Percentiles rank a stretch among this genome's conserved stretches.
phyloP scores from a whole-genome alignment of 352 stramenopile genomes.

The Halophytophthora batemanensis region DNA sequence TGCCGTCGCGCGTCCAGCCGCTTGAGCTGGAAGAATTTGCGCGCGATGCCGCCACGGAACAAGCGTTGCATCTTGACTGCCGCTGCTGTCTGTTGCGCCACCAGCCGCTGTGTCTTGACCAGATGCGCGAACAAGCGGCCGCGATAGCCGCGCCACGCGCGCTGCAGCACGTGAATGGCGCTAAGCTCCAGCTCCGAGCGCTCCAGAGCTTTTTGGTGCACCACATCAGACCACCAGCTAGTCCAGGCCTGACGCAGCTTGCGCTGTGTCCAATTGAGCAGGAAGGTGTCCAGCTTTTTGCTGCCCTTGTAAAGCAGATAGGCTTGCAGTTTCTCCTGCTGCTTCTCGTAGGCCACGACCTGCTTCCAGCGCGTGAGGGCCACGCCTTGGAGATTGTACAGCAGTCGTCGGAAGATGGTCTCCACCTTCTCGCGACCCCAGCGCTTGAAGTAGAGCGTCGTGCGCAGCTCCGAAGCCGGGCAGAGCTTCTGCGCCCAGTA shows the following conservation, averaged over 20 bases:
- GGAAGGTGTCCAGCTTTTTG: conserved; percentile 69
- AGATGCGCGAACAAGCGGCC: conserved; percentile 43
- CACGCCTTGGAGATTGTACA: conserved; percentile 64
- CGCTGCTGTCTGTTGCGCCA: conserved; percentile 33
- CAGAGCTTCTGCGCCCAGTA: conserved; percentile 68
- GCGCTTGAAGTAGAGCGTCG: conserved; percentile 75
- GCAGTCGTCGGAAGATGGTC: conserved; percentile 62
- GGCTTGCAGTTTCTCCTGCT: conserved; percentile 67
- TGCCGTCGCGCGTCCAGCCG: conserved; percentile 36
- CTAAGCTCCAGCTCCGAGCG: conserved; percentile 44
- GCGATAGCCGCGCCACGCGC: conserved; percentile 50
- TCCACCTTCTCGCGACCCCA: conserved; percentile 80
- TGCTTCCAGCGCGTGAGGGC: conserved; percentile 63
- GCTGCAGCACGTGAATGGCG: conserved; percentile 55
- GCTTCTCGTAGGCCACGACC: conserved; percentile 49
- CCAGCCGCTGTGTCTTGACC: conserved; percentile 41
- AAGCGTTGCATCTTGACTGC: conserved; percentile 56
- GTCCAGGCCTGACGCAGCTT: conserved; percentile 65
- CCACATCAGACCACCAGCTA: conserved; percentile 63
- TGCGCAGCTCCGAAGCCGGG: conserved; percentile 52
- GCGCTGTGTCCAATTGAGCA: conserved; percentile 68
- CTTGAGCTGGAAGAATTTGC: conserved; percentile 65
- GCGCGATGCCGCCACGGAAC: conserved; percentile 54
- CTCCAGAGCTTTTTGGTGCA: conserved; percentile 47
- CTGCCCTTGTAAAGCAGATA: conserved; percentile 80